These are phyloP conservation scores for Podospora anserina DNA, from an alignment of 495 filamentous ascomycete genomes.

Conservation along the genomic window DNA sequence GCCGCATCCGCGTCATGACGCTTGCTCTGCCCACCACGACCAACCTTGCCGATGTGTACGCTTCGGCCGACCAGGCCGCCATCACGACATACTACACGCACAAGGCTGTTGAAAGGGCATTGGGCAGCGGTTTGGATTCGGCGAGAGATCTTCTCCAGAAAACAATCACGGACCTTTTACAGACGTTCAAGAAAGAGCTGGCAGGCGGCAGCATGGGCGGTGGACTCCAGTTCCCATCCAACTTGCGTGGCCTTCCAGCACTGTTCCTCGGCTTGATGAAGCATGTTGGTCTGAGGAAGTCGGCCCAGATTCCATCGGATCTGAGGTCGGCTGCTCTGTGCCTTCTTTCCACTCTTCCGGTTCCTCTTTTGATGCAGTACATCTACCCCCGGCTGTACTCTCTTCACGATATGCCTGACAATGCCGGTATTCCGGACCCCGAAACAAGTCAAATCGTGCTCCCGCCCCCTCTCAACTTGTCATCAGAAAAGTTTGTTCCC, in stretches of 20 bases:
- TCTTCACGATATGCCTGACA: conserved; percentile 97
- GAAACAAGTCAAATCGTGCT: conserved; percentile 83
- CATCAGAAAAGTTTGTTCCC: conserved; percentile 79
- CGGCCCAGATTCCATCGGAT: conserved; percentile 93
- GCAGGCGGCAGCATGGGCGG: conserved; percentile 94
- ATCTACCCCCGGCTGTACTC: conserved; percentile 94
- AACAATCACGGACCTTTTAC: conserved; percentile 88
- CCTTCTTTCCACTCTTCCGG: conserved; percentile 84
- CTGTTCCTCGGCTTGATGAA: conserved; percentile 94
- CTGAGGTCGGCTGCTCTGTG: conserved; percentile 91
- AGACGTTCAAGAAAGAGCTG: conserved; percentile 95
- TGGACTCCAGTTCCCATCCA: conserved; percentile 89
- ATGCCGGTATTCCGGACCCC: conserved; percentile 78
- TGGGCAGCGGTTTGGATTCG: conserved; percentile 82
- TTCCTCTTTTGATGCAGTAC: conserved; percentile 92
- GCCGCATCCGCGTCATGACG: conserved; percentile 91
- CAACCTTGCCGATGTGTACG: conserved; percentile 85
- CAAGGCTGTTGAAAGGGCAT: conserved; percentile 89
- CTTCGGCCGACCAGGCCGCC: conserved; percentile 89
- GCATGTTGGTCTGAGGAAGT: conserved; percentile 91
- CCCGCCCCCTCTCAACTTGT: conserved; percentile 80
- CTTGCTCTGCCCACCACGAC: conserved; percentile 89
- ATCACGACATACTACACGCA: conserved; percentile 94
- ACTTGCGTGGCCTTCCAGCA: conserved; percentile 80
- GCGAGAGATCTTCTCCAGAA: conserved; percentile 85